A percentile compares a stretch with the other conserved stretches of the same genome.
phyloP scores from a whole-genome alignment of 2,329 filamentous ascomycete genomes.

The Penicillium sp. region DNA sequence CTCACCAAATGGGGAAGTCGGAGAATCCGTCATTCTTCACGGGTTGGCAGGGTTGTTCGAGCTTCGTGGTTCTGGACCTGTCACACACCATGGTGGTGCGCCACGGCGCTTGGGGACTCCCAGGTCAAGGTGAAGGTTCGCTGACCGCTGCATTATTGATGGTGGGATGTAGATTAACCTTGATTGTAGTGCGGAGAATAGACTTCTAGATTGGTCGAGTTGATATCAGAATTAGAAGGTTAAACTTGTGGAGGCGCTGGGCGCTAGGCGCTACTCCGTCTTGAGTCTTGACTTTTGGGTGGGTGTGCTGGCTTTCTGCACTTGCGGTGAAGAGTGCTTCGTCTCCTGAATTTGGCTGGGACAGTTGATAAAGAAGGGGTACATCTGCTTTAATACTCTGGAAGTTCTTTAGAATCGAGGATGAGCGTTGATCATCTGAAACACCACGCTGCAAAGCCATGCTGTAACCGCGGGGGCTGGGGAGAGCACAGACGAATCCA shows the following conservation, averaged over 20 bases:
- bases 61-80: neutral
- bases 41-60: neutral
- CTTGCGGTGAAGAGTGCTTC: neutral
- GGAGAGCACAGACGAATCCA: neutral
- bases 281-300: neutral
- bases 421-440: neutral
- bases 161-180: neutral
- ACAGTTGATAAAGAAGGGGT: neutral
- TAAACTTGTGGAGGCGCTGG: neutral
- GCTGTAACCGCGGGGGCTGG: neutral
- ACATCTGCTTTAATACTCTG: neutral
- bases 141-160: neutral
- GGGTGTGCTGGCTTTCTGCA: neutral
- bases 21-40: constrained; percentile 1
- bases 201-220: neutral
- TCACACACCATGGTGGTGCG: neutral
- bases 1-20: neutral
- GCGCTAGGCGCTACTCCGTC: no score
- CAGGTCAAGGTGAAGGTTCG: neutral
- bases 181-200: neutral
- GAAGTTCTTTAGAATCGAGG: neutral
- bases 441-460: neutral
- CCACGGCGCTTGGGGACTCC: neutral
- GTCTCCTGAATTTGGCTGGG: neutral
- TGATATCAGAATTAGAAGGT: neutral